Conservation (phyloP, 306 rosid species). For the Arachis stenosperma region DNA sequence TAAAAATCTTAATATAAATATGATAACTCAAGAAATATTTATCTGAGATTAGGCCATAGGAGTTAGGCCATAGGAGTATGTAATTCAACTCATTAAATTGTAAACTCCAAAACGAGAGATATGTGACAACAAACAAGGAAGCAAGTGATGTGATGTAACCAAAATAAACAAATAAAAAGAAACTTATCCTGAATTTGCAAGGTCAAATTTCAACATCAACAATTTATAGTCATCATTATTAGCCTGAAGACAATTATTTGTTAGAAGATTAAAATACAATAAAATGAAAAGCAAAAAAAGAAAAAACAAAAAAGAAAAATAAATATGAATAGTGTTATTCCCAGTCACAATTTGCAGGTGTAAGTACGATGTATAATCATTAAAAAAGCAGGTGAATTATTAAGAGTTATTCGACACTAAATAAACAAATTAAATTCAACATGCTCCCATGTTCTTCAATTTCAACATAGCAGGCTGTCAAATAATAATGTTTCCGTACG, state of each 20-base stretch:
- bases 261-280: background rate
- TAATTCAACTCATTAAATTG: background rate
- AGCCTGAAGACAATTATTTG: background rate
- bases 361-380: background rate
- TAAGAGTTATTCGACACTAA: conserved; percentile 13
- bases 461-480: conserved; percentile 23
- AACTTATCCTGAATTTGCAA: background rate
- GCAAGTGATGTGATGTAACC: background rate
- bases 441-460: conserved; percentile 9
- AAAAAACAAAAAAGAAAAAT: background rate
- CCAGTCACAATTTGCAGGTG: background rate
- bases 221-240: background rate
- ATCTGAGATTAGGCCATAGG: no score
- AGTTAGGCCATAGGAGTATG: no score
- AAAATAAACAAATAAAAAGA: no score
- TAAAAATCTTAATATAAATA: no score
- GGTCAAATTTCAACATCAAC: background rate
- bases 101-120: background rate
- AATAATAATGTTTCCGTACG: conserved; percentile 18
- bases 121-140: background rate
- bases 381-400: conserved; percentile 13
- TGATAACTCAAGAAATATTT: no score
- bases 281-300: no score
- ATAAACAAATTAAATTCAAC: background rate
- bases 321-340: conserved; percentile 16